Evolutionary conservation across 108 stramenopile species (phyloP).

Genomic region (Cyclotella choctawhatcheeana): DNA sequence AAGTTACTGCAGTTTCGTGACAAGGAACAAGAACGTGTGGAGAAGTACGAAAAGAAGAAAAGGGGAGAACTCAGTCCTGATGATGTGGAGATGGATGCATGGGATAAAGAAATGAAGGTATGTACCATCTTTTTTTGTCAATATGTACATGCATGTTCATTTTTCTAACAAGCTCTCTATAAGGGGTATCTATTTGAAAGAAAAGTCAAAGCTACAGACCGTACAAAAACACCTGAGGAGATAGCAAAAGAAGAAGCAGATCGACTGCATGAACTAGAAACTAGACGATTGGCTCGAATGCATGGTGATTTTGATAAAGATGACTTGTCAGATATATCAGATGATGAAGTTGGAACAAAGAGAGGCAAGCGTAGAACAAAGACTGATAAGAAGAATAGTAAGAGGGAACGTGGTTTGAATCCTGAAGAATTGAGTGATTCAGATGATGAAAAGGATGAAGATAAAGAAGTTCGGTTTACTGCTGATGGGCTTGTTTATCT

Average conservation of each 20-base stretch:
- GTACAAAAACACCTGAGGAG: slow-evolving; percentile 95
- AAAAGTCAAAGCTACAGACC: slow-evolving; percentile 88
- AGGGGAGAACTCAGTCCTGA: slow-evolving; percentile 58
- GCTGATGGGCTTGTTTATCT: slow-evolving; percentile 85
- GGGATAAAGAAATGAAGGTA: slow-evolving; percentile 79
- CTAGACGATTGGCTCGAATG: slow-evolving; percentile 90
- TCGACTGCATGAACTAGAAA: slow-evolving; percentile 88
- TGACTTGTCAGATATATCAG: slow-evolving; percentile 83
- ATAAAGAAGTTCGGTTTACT: slow-evolving; percentile 68
- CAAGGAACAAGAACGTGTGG: slow-evolving; percentile 64
- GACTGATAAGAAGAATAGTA: slow-evolving; percentile 37
- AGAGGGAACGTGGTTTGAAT: slow-evolving; percentile 29
- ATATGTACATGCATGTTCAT: not conserved
- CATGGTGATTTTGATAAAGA: slow-evolving; percentile 88
- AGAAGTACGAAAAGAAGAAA: slow-evolving; percentile 43
- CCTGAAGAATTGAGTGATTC: slow-evolving; percentile 73
- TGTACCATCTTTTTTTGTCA: not conserved
- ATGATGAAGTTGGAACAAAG: slow-evolving; percentile 51
- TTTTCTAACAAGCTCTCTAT: not conserved
- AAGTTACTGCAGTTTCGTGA: slow-evolving; percentile 75
- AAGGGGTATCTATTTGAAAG: slow-evolving; percentile 74
- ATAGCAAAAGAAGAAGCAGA: slow-evolving; percentile 93
- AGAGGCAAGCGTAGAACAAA: slow-evolving; percentile 16
- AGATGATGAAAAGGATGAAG: slow-evolving; percentile 61
- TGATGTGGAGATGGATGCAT: slow-evolving; percentile 85